Conservation (phyloP, 768 basidiomycete genomes). For the Holtermanniella nyarrowii region DNA sequence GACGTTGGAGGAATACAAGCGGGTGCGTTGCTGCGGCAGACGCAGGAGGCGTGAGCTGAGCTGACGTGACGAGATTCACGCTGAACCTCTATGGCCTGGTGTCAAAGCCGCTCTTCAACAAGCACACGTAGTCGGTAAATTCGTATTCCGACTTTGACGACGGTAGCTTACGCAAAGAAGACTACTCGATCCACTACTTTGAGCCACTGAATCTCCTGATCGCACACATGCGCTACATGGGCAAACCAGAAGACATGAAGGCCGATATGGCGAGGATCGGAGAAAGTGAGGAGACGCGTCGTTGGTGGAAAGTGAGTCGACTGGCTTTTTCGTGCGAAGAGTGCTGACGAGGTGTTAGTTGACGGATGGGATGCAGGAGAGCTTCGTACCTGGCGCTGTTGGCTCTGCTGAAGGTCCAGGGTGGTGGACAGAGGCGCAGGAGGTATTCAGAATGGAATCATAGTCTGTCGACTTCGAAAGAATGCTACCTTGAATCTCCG, state of each 20-base stretch:
- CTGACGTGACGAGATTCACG: slow-evolving; percentile 42
- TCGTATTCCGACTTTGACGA: background rate
- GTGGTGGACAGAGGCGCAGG: slow-evolving; percentile 58
- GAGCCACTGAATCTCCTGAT: slow-evolving; percentile 52
- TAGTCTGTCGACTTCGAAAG: too few relatives aligned
- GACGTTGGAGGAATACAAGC: slow-evolving; percentile 41
- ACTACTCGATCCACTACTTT: slow-evolving; percentile 68
- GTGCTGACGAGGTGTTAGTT: slow-evolving; percentile 8
- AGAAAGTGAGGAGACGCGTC: slow-evolving; percentile 57
- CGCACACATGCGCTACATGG: slow-evolving; percentile 68
- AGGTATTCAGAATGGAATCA: slow-evolving; percentile 63
- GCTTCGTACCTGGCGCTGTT: slow-evolving; percentile 57
- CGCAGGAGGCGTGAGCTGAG: background rate
- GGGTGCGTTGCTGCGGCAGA: slow-evolving; percentile 17
- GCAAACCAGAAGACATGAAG: slow-evolving; percentile 48
- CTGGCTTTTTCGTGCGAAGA: background rate
- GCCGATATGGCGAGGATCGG: slow-evolving; percentile 57
- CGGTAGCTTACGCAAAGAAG: slow-evolving; percentile 25
- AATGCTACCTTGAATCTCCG: too few relatives aligned
- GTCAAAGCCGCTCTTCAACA: slow-evolving; percentile 56
- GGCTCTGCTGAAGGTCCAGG: slow-evolving; percentile 56
- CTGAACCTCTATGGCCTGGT: slow-evolving; percentile 53
- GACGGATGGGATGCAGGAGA: slow-evolving; percentile 69
- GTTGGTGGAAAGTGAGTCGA: slow-evolving; percentile 57
- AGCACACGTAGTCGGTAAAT: slow-evolving; percentile 50